Conservation (phyloP, 2,329 filamentous ascomycete species). For the Trematosphaeria pertusa region DNA sequence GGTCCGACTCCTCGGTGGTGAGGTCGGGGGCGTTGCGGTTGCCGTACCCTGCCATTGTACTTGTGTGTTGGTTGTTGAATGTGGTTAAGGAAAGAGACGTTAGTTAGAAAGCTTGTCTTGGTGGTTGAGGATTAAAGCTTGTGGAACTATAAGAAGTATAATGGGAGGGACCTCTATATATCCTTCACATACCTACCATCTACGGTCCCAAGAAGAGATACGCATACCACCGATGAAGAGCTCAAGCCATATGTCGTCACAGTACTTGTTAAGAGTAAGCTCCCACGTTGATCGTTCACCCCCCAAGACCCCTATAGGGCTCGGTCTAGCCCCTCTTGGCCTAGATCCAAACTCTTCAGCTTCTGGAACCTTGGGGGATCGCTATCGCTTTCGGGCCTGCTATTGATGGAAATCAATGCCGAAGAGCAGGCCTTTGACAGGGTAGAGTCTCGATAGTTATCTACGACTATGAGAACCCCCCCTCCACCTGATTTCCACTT, state of each 20-base stretch:
- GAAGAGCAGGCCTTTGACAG: no score
- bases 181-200: no score
- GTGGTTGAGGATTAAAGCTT: neutral
- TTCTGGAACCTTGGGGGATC: conserved; percentile 8
- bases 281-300: conserved; percentile 11
- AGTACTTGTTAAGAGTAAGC: conserved; percentile 17
- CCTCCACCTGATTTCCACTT: no score
- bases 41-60: conserved; percentile 44
- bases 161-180: conserved; percentile 2
- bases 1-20: conserved; percentile 19
- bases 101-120: neutral
- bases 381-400: no score
- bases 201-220: no score
- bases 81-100: neutral
- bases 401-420: no score
- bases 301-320: neutral
- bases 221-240: no score
- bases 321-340: neutral
- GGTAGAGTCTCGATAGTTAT: no score
- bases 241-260: conserved; percentile 41
- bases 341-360: no score
- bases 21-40: conserved; percentile 40
- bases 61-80: neutral
- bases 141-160: neutral
- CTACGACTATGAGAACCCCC: no score